A percentile compares a stretch with the other conserved stretches of the same genome.
phyloP scores from a whole-genome alignment of 1,139 yeast species.

The Scheffersomyces lignicola region DNA sequence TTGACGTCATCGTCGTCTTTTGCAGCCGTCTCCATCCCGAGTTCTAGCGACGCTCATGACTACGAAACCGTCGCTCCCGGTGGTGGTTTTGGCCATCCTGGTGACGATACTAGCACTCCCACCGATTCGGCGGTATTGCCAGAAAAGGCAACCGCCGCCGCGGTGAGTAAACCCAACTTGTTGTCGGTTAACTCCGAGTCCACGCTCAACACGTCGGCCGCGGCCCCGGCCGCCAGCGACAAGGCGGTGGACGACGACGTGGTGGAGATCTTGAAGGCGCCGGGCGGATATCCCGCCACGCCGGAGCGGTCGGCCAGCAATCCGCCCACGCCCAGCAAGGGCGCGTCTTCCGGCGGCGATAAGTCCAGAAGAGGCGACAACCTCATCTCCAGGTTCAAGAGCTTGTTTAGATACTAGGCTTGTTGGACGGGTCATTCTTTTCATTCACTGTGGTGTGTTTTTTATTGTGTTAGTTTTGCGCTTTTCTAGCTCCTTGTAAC shows the following conservation, averaged over 20 bases:
- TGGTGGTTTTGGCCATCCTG: constrained; percentile 12
- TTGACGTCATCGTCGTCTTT: constrained; percentile 39
- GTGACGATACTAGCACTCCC: constrained; percentile 22
- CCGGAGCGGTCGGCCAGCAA: constrained; percentile 9
- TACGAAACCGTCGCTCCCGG: constrained; percentile 18
- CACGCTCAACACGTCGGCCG: constrained; percentile 8
- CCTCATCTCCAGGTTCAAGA: constrained; percentile 33
- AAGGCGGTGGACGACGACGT: constrained; percentile 6
- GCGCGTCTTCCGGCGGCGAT: not conserved
- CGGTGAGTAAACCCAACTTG: constrained; percentile 13
- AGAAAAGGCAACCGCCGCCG: constrained; percentile 7
- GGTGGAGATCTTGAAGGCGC: constrained; percentile 16
- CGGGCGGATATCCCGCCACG: constrained; percentile 25
- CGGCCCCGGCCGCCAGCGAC: not conserved
- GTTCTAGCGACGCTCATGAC: constrained; percentile 16
- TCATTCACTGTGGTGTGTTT: too few relatives aligned
- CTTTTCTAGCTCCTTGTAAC: too few relatives aligned
- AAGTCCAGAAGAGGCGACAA: constrained; percentile 21
- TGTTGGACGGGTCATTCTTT: too few relatives aligned
- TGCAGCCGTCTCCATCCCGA: constrained; percentile 41
- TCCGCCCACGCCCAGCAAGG: constrained; percentile 7
- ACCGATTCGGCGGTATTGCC: constrained; percentile 20
- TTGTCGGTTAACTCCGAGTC: constrained; percentile 13
- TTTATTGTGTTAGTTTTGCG: too few relatives aligned
- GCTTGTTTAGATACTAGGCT: constrained; percentile 29